Percentiles rank a stretch among this genome's conserved stretches.
Evolutionary conservation across 1,139 yeast species (phyloP).

Genomic region (Kodamaea alishanica): DNA sequence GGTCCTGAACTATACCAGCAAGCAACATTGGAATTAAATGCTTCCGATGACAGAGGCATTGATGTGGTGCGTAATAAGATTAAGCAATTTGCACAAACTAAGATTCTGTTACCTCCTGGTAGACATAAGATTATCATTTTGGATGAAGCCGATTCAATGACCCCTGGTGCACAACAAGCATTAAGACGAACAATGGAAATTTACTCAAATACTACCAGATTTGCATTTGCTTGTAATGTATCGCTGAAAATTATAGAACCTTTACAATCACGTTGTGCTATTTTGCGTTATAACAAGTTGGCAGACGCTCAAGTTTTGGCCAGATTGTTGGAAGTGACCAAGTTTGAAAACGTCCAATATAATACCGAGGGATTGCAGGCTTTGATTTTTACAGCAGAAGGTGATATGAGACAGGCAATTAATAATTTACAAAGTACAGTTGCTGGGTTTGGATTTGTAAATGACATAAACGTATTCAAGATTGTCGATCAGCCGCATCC

Average conservation of each 20-base stretch:
- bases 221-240: conserved; percentile 97
- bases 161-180: conserved; percentile 98
- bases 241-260: conserved; percentile 95
- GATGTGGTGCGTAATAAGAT: conserved; percentile 48
- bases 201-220: conserved; percentile 88
- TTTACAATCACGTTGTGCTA: conserved; percentile 93
- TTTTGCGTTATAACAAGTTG: conserved; percentile 75
- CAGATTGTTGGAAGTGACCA: conserved; percentile 68
- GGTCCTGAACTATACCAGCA: conserved; percentile 66
- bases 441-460: conserved; percentile 89
- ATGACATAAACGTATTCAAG: conserved; percentile 87
- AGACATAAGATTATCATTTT: conserved; percentile 82
- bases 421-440: conserved; percentile 91
- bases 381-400: conserved; percentile 92
- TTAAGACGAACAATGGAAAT: conserved; percentile 95
- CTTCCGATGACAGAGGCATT: conserved; percentile 50
- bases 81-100: conserved; percentile 67
- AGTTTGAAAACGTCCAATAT: conserved; percentile 68
- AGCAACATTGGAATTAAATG: conserved; percentile 79
- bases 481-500: conserved; percentile 98
- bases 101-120: conserved; percentile 53
- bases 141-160: conserved; percentile 98
- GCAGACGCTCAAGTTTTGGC: conserved; percentile 81
- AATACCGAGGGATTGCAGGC: conserved; percentile 93
- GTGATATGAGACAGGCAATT: conserved; percentile 98